Percentiles rank a stretch among this genome's conserved stretches.
These are phyloP conservation scores for Gleditsia sinensis DNA, from an alignment of 306 rosid genomes.

Conservation along the genomic window DNA sequence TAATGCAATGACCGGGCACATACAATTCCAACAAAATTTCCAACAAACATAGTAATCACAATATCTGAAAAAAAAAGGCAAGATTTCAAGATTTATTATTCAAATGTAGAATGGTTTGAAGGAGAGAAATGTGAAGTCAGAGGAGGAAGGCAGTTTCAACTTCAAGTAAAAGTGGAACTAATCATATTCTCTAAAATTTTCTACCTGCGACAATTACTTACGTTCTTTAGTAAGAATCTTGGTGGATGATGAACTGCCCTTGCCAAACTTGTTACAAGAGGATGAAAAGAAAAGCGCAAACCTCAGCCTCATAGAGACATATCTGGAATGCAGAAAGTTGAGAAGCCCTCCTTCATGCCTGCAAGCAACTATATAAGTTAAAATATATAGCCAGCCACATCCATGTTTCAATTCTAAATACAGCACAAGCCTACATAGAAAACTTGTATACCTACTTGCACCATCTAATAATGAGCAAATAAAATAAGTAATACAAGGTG, in stretches of 20 bases:
- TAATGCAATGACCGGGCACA: slow-evolving; percentile 96
- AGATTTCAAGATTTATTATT: no score
- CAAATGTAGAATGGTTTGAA: neutral
- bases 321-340: slow-evolving; percentile 65
- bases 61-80: slow-evolving; percentile 63
- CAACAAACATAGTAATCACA: slow-evolving; percentile 84
- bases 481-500: slow-evolving; percentile 66
- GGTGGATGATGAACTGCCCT: slow-evolving; percentile 48
- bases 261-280: slow-evolving; percentile 38
- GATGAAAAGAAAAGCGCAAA: slow-evolving; percentile 52
- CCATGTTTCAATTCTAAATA: slow-evolving; percentile 25
- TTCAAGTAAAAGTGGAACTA: neutral
- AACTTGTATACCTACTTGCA: slow-evolving; percentile 79
- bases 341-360: slow-evolving; percentile 95
- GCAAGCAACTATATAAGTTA: slow-evolving; percentile 43
- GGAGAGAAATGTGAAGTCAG: neutral
- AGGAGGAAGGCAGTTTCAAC: neutral
- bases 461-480: slow-evolving; percentile 85
- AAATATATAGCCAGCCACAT: neutral
- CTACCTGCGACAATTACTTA: slow-evolving; percentile 45
- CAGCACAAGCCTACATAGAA: neutral
- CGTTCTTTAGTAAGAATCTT: slow-evolving; percentile 72
- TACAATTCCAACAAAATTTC: slow-evolving; percentile 88
- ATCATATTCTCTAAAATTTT: slow-evolving; percentile 24
- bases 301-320: slow-evolving; percentile 55